Conservation (phyloP, 2,329 filamentous ascomycete species). For the Pestalotiopsis sp. region DNA sequence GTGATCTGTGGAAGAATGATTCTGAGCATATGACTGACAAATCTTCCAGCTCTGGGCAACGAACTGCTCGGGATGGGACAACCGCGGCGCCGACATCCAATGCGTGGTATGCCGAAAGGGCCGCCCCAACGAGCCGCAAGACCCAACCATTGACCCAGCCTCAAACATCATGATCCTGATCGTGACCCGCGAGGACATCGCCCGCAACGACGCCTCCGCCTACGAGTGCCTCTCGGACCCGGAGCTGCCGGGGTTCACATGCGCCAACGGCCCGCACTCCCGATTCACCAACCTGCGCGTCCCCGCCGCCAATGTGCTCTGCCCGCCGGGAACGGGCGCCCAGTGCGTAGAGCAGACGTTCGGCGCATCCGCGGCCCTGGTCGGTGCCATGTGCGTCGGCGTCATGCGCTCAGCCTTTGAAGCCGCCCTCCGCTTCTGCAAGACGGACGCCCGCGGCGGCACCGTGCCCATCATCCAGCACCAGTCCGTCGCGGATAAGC, state of each 20-base stretch:
- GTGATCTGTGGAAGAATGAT: background rate
- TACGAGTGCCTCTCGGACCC: slow-evolving; percentile 50
- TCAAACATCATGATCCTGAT: slow-evolving; percentile 49
- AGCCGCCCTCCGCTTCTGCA: slow-evolving; percentile 51
- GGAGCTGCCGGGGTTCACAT: slow-evolving; percentile 47
- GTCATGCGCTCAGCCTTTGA: slow-evolving; percentile 58
- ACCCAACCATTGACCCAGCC: slow-evolving; percentile 23
- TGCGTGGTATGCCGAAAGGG: slow-evolving; percentile 53
- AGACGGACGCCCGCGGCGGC: slow-evolving; percentile 46
- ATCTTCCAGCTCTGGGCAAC: slow-evolving; percentile 47
- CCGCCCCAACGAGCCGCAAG: slow-evolving; percentile 15
- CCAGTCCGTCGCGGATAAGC: slow-evolving; percentile 53
- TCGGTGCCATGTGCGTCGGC: slow-evolving; percentile 56
- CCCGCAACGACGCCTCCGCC: slow-evolving; percentile 40
- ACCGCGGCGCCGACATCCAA: slow-evolving; percentile 51
- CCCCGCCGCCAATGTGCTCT: slow-evolving; percentile 48
- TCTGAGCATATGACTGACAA: background rate
- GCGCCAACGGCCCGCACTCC: slow-evolving; percentile 51
- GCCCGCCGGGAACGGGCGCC: slow-evolving; percentile 44
- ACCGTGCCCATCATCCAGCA: slow-evolving; percentile 45
- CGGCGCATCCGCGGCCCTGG: slow-evolving; percentile 46
- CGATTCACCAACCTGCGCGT: slow-evolving; percentile 50
- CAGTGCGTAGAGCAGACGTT: slow-evolving; percentile 46
- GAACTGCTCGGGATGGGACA: slow-evolving; percentile 56
- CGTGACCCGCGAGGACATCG: slow-evolving; percentile 49